These are phyloP conservation scores for Russula brevipes DNA, from an alignment of 768 basidiomycete species.

Conservation along the genomic window DNA sequence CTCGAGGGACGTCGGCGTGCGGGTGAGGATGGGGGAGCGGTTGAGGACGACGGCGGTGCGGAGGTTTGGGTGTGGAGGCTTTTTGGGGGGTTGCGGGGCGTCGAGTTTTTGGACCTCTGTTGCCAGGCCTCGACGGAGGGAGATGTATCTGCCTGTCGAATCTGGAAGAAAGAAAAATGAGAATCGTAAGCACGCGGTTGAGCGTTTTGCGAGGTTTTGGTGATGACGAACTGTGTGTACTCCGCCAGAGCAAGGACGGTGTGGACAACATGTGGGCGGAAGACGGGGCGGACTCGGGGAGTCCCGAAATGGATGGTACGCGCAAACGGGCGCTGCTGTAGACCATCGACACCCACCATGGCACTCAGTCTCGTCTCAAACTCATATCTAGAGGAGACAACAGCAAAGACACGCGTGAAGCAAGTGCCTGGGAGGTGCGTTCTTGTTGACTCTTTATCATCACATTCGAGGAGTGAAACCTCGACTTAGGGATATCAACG, in stretches of 20 bases:
- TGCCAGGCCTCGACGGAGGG: conserved; percentile 13
- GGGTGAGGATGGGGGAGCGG: conserved; percentile 70
- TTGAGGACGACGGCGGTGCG: conserved; percentile 69
- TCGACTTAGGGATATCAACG: conserved; percentile 82
- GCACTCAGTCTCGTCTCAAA: conserved; percentile 75
- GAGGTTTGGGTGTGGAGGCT: conserved; percentile 31
- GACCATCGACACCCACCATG: conserved; percentile 39
- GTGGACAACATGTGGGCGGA: not conserved
- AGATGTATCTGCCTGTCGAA: not conserved
- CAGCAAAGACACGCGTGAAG: conserved; percentile 83
- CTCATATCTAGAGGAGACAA: conserved; percentile 79
- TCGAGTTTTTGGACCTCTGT: conserved; percentile 6
- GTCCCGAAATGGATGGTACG: conserved; percentile 4
- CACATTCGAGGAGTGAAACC: not conserved
- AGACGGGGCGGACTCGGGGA: too few relatives aligned
- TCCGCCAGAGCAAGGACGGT: not conserved
- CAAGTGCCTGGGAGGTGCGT: conserved; percentile 95
- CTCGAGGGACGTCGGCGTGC: conserved; percentile 69
- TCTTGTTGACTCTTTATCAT: not conserved
- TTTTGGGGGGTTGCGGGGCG: conserved; percentile 10
- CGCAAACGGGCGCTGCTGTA: not conserved
- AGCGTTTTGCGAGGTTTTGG: too few relatives aligned
- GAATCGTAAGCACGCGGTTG: too few relatives aligned
- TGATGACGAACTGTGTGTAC: not conserved
- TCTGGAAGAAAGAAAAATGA: not conserved